phyloP scores from a whole-genome alignment of 306 rosid genomes.

The Argentina anserina region DNA sequence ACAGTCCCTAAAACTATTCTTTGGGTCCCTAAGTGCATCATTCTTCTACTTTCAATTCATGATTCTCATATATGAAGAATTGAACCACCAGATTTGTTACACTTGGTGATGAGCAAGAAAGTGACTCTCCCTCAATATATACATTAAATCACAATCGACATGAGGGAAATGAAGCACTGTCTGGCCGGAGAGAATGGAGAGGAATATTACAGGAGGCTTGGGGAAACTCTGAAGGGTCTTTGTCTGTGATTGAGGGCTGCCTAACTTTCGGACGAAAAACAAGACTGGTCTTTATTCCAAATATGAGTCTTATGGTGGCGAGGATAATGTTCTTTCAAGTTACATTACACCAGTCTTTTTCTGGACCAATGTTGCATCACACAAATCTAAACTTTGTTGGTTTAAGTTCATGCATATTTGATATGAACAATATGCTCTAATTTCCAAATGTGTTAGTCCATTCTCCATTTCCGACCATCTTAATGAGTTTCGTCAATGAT shows the following conservation, averaged over 20 bases:
- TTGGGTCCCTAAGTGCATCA: neutral
- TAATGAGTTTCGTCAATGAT: neutral
- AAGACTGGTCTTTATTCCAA: constrained; percentile 22
- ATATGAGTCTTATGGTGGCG: neutral
- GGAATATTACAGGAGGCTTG: neutral
- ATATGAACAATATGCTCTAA: neutral
- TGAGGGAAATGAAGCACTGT: neutral
- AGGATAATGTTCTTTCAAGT: neutral
- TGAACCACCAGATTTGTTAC: neutral
- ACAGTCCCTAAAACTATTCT: neutral
- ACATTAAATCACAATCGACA: neutral
- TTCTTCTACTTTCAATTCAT: neutral
- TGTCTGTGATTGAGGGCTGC: constrained; percentile 32
- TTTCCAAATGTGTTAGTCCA: neutral
- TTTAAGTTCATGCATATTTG: neutral
- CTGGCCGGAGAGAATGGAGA: neutral
- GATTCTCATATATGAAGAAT: neutral
- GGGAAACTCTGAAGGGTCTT: constrained; percentile 26
- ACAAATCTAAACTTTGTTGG: neutral
- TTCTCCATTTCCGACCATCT: neutral
- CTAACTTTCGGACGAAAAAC: constrained; percentile 34
- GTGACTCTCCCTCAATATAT: neutral
- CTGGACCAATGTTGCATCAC: neutral
- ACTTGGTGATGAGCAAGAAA: neutral
- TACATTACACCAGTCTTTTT: neutral